Evolutionary conservation across 495 filamentous ascomycete genomes (phyloP).

Genomic region (Penicillium goetzii): DNA sequence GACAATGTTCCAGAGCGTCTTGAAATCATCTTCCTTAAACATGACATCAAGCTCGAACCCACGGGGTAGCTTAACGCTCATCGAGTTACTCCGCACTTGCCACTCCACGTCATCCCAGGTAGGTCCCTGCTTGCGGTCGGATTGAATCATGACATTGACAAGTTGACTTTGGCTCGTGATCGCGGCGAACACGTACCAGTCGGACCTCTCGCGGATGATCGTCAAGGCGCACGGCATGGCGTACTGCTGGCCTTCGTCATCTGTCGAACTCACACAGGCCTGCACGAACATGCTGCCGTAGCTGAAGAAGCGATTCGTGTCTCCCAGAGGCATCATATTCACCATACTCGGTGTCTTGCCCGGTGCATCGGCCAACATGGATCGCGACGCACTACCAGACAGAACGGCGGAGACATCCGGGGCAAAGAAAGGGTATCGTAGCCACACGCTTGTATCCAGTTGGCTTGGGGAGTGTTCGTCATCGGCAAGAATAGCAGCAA

Average conservation of each 20-base stretch:
- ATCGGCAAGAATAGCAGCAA: conserved; percentile 55
- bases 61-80: conserved; percentile 68
- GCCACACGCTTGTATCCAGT: conserved; percentile 74
- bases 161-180: conserved; percentile 77
- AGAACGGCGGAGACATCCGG: conserved; percentile 68
- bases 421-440: conserved; percentile 70
- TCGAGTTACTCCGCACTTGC: conserved; percentile 62
- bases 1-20: conserved; percentile 75
- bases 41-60: conserved; percentile 69
- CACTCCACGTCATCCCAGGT: conserved; percentile 81
- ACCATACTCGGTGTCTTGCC: conserved; percentile 51
- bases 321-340: conserved; percentile 73
- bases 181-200: conserved; percentile 67
- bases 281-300: conserved; percentile 75
- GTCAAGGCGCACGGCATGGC: conserved; percentile 73
- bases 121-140: conserved; percentile 65
- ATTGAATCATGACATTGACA: conserved; percentile 73
- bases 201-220: conserved; percentile 66
- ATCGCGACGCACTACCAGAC: conserved; percentile 60
- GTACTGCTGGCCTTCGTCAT: conserved; percentile 65
- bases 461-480: conserved; percentile 61
- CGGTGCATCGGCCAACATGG: conserved; percentile 45
- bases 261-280: conserved; percentile 65
- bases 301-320: conserved; percentile 69
- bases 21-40: conserved; percentile 74